Evolutionary conservation across 306 rosid genomes (phyloP), one percentile per base, ranked within the genome.

Genomic region (Malus sieversii): DNA sequence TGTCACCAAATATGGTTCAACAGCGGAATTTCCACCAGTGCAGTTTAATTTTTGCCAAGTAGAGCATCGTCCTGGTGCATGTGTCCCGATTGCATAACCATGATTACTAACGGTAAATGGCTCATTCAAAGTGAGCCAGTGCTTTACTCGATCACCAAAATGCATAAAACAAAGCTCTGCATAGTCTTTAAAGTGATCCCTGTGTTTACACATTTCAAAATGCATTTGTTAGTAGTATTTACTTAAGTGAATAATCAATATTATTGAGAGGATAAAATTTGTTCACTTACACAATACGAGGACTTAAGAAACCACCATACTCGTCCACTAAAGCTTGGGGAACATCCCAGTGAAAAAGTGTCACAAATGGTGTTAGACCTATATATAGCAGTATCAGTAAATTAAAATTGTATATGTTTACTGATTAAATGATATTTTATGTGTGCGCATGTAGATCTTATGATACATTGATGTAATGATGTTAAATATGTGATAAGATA

Each of bases 321-420:
- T 87, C 83, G 0, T 89, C 89, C 73, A 90, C 90, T 18, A 93
- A 79, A 27, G 81, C 42, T 82, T 87, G 95, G 1, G 98, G 95
- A 77, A 82, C 77, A 77, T 93, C 96, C 91, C 91, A 93, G 29
- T 92, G 93, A 33, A 90, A 89, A 35, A 91, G 52, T 8, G 98
- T 90, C 35, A 84, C 88, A 82, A 60, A 90, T 25, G 90, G 88
- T 42, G 71, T 27, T 3, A 87, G 0, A 30, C 87, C 92, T 86
- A 62, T 29, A 61, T 61, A 14, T 10, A 22, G 63, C 23, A 58
- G 23, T 19, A 46, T 46, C 53, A 46, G 7, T 14, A 46, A 46
- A 46, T 46, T 14, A 46, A 46, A 46, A 0, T 46, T 46, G 5
- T 46, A 46, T 46, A 58, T 10, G 53, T 46, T 46, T 14, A 46